Evolutionary conservation across 2,329 filamentous ascomycete species (phyloP).

Genomic region (Diaporthe vaccinii): DNA sequence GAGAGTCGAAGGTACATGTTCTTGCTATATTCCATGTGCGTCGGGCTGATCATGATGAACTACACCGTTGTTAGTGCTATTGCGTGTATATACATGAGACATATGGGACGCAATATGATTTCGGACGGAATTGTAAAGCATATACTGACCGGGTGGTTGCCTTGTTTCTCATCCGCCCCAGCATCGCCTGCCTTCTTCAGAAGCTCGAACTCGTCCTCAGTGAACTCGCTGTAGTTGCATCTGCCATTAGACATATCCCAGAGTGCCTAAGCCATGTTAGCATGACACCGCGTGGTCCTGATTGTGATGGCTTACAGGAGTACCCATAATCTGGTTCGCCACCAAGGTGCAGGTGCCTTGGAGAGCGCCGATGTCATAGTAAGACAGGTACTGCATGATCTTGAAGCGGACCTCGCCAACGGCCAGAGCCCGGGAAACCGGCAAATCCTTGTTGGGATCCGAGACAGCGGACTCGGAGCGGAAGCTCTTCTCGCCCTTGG

Average conservation of each 20-base stretch:
- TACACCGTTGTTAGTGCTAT: neutral
- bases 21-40: constrained; percentile 1
- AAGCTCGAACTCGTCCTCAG: neutral
- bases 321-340: constrained; percentile 1
- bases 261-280: constrained; percentile 6
- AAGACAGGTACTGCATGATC: constrained; percentile 18
- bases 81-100: neutral
- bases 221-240: constrained; percentile 31
- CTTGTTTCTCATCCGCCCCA: neutral
- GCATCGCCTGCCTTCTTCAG: constrained; percentile 20
- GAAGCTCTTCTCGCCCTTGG: constrained; percentile 8
- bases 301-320: neutral
- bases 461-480: neutral
- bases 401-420: neutral
- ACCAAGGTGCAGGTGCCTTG: constrained; percentile 9
- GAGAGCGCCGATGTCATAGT: constrained; percentile 27
- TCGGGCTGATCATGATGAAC: constrained; percentile 26
- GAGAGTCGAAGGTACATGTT: neutral
- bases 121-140: too few relatives aligned
- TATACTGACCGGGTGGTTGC: constrained; percentile 2
- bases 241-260: constrained; percentile 9
- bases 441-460: neutral
- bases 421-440: neutral
- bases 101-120: too few relatives aligned
- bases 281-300: neutral